Conservation (phyloP, 1,139 yeast species). For the Blastobotrys capitulatus region DNA sequence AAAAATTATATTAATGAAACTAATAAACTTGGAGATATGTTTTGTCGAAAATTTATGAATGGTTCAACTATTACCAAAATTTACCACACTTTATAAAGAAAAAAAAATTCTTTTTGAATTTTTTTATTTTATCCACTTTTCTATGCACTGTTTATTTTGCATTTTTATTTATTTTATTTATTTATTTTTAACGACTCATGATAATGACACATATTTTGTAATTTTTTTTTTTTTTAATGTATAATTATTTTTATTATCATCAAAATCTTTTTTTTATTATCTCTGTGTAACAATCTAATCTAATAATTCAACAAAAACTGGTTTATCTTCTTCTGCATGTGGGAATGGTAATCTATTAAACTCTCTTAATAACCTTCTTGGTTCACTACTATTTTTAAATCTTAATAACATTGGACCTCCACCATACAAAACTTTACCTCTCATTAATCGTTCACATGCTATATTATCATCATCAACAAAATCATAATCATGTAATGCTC, state of each 20-base stretch:
- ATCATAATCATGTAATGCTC: conserved; percentile 41
- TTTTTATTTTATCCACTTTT: no score
- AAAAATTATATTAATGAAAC: not conserved
- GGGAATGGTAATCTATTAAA: conserved; percentile 47
- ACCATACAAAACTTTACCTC: conserved; percentile 28
- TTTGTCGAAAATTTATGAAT: not conserved
- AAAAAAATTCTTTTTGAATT: no score
- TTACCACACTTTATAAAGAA: not conserved
- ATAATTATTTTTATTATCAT: no score
- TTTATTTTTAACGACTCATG: not conserved
- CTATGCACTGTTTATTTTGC: no score
- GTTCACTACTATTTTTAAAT: conserved; percentile 46
- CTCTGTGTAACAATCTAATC: conserved; percentile 23
- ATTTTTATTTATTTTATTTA: no score
- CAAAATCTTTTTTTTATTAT: no score
- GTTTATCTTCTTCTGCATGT: conserved; percentile 23
- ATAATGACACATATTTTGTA: not conserved
- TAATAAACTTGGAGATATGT: not conserved
- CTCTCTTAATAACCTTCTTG: conserved; percentile 49
- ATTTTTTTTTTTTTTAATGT: no score
- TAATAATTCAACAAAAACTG: conserved; percentile 37
- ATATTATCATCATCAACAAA: conserved; percentile 32
- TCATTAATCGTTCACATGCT: conserved; percentile 32
- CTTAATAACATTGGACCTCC: conserved; percentile 41
- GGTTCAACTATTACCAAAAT: not conserved